Evolutionary conservation across 352 stramenopile genomes (phyloP).

Genomic region (Elongisporangium senticosum): DNA sequence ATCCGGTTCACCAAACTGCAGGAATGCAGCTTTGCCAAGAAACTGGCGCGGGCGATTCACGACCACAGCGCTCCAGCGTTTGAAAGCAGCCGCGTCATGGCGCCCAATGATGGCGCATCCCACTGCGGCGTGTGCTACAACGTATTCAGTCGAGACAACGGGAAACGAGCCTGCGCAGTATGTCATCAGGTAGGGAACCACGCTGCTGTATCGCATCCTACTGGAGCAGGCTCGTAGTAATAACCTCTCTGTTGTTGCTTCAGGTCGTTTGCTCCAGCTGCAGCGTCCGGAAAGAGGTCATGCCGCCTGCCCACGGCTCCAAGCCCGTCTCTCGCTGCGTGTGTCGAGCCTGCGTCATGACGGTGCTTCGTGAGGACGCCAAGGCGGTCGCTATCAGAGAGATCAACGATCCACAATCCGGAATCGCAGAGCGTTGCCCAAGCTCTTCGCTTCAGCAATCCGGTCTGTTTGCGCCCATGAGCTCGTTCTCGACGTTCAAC

Average conservation of each 20-base stretch:
- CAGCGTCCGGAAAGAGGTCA: slow-evolving; percentile 42
- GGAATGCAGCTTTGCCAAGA: slow-evolving; percentile 51
- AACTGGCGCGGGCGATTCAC: slow-evolving; percentile 41
- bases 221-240: not conserved
- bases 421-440: not conserved
- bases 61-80: slow-evolving; percentile 20
- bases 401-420: slow-evolving; percentile 10
- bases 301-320: slow-evolving; percentile 13
- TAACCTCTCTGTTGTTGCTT: not conserved
- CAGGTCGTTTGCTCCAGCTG: slow-evolving; percentile 36
- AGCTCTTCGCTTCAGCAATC: not conserved
- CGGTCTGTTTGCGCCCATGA: not conserved
- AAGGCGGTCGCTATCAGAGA: slow-evolving; percentile 40
- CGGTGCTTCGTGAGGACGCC: slow-evolving; percentile 45
- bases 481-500: not conserved
- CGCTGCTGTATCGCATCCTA: not conserved
- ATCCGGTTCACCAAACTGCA: slow-evolving; percentile 32
- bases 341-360: slow-evolving; percentile 49
- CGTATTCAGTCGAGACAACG: slow-evolving; percentile 11
- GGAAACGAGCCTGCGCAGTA: slow-evolving; percentile 39
- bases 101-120: slow-evolving; percentile 23
- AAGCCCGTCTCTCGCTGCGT: slow-evolving; percentile 38
- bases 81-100: slow-evolving; percentile 25
- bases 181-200: slow-evolving; percentile 39
- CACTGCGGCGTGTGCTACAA: slow-evolving; percentile 52